Base-by-base conservation (phyloP, 176 grass and related monocot genomes). In the Poa annua region DNA sequence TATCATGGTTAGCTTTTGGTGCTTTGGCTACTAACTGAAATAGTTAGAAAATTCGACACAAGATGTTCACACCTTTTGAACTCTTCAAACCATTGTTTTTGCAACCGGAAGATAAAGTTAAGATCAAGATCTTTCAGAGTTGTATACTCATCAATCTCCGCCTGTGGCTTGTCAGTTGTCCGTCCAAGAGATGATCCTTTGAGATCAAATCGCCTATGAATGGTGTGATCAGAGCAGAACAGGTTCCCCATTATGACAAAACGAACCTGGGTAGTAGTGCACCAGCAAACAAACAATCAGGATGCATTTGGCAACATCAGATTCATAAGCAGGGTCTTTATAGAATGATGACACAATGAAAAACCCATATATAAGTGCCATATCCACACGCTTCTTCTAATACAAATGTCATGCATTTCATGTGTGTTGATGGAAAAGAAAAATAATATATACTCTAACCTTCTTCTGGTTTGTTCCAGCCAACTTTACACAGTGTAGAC, bases 181-280 rank as follows among this genome's bases (percentile, higher is more conserved):
- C 94, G 94, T 34, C 94, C 94, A 71, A 89, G 91, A 22, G 94
- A 97, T 68, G 91, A 97, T 39, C 94, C 94, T 97, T 97, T 97
- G 55, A 97, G 85, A 86, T 97, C 94, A 71, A 97, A 97, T 80
- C 94, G 74, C 74, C 94, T 93, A 85, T 97, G 94, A 87, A 97
- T 93, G 26, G 89, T 74, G 72, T 89, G 84, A 82, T 93, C 90
- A 63, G 89, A 88, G 77, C 94, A 93, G 91, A 97, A 97, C 19
- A 91, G 89, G 83, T 97, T 97, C 78, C 94, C 94, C 94, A 97
- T 97, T 90, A 97, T 97, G 80, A 97, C 91, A 88, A 97, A 97
- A 57, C 91, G 94, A 72, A 97, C 94, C 94, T 96, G 81, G 76
- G 79, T 82, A 67, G 41, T 69, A 78, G 15, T 66, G 55, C 67